Evolutionary conservation across 225 moss, liverwort and hornwort species (phyloP), one percentile per base, ranked within the genome.

Genomic region (Straminergon stramineum): DNA sequence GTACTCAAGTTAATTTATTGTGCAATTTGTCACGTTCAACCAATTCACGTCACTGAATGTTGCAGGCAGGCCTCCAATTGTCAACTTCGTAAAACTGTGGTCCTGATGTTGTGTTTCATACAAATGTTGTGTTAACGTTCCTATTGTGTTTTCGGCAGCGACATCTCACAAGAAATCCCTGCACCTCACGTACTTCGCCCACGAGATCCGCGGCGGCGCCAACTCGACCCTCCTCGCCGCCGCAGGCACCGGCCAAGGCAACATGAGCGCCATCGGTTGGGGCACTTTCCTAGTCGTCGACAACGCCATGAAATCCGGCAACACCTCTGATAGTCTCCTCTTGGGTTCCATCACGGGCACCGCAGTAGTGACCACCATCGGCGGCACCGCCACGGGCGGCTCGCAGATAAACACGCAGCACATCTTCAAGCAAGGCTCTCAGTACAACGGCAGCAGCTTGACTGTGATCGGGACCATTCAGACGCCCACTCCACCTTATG

Each of bases 131-230:
- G 31, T 60, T 60, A 9, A 48, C 48, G 48, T 48, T 28, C 18
- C 19, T 28, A 3, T 37, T 28, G 67, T 82, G 62, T n/a, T n/a
- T 58, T n/a, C 85, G 61, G 34, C 73, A 39, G 6, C 60, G 11
- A 28, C 30, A 63, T 37, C 30, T 65, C 11, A 1, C 27, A 82
- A 88, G 81, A 45, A 83, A 66, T 26, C 51, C 19, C n/a, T 63
- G 24, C 85, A 90, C 82, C 63, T 92, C 60, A 89, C 35, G 5
- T 93, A 90, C 89, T 92, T 77, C 65, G 45, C 31, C 14, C 82
- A 87, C 11, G 92, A 93, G 79, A 88, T 9, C 5, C 68, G 17
- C 27, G 90, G 78, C 14, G 78, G 79, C 5, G 30, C 68, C 14
- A 67, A 90, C 63, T 27, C 39, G 19, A 92, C 92, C 4, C 0